Base-by-base conservation (phyloP, 345 rosid genomes). In the Syzygium grande region DNA sequence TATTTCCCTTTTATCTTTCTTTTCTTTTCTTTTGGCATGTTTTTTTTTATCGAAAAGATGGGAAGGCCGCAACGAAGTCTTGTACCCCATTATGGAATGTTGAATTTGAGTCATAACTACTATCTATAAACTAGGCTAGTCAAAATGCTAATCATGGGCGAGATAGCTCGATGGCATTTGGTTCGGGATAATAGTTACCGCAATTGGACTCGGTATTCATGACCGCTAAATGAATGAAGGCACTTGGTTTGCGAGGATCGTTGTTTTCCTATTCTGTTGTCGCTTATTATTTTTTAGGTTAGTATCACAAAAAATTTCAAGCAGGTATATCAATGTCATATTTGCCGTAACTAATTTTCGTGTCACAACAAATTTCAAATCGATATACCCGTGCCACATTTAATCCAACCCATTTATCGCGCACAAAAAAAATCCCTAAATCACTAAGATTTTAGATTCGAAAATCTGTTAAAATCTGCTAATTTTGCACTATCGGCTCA, bases 21-120 rank as follows among this genome's bases (percentile, higher is more conserved):
- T 4, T 41, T 4, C 41, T 73, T 73, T 34, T 73, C 2, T 43
- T 22, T 19, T 9, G 83, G 4, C 25, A 19, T 34, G 19, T 38
- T 19, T 4, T 30, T 38, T 19, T 34, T 34, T 5, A 13, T 9
- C 19, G 2, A 68, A 1, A 38, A 10, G 27, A 5, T 22, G 7
- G 0, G 7, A 38, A 21, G 14, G 19, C 19, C 4, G 6, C 25
- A 4, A 6, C 2, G 5, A 73, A 4, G 5, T 34, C 25, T 2
- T 5, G 0, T 9, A 38, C 14, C 8, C 4, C 14, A 0, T 22
- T 19, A 9, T 5, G 10, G 49, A 38, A 38, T 9, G 4, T 73
- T 7, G 5, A 73, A 38, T 73, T 73, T 38, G 49, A 73, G 7
- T 38, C 49, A 1, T 73, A 73, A 73, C 21, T 73, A 38, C 49